Evolutionary conservation across 345 rosid species (phyloP).

Genomic region (Populus pruinosa): DNA sequence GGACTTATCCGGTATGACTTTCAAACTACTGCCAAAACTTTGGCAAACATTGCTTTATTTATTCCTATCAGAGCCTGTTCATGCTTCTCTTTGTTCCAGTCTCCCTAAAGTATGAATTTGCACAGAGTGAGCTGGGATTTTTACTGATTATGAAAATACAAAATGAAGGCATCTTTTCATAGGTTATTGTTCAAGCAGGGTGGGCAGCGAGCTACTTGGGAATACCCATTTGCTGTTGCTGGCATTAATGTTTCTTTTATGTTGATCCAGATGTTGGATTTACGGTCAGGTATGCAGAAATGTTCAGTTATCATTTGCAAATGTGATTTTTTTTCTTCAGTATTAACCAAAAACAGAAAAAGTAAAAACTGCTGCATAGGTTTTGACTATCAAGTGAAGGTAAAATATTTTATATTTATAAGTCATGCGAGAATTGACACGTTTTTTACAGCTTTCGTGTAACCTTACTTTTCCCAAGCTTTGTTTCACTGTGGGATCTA

Average conservation of each 20-base stretch:
- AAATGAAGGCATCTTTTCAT: constrained; percentile 89
- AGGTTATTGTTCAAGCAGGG: constrained; percentile 87
- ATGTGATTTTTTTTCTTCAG: not conserved
- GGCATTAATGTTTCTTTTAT: constrained; percentile 91
- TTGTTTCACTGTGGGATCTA: not conserved
- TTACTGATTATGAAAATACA: constrained; percentile 49
- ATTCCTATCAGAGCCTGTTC: not conserved
- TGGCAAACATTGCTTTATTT: not conserved
- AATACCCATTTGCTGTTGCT: constrained; percentile 97
- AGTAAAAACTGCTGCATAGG: not conserved
- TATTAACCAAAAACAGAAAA: not conserved
- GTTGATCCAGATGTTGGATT: constrained; percentile 94
- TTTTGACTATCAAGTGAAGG: not conserved
- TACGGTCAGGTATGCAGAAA: constrained; percentile 50
- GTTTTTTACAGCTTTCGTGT: not conserved
- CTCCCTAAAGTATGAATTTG: not conserved
- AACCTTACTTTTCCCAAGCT: not conserved
- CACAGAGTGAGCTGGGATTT: constrained; percentile 11
- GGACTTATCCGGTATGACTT: constrained; percentile 71
- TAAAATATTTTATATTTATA: not conserved
- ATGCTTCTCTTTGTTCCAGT: not conserved
- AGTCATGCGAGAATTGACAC: not conserved
- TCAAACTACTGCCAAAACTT: not conserved
- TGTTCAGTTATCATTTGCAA: not conserved
- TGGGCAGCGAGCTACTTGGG: constrained; percentile 86